Evolutionary conservation across 352 stramenopile species (phyloP), one percentile per base, ranked within the genome.

Genomic region (Thraustochytrium sp.): DNA sequence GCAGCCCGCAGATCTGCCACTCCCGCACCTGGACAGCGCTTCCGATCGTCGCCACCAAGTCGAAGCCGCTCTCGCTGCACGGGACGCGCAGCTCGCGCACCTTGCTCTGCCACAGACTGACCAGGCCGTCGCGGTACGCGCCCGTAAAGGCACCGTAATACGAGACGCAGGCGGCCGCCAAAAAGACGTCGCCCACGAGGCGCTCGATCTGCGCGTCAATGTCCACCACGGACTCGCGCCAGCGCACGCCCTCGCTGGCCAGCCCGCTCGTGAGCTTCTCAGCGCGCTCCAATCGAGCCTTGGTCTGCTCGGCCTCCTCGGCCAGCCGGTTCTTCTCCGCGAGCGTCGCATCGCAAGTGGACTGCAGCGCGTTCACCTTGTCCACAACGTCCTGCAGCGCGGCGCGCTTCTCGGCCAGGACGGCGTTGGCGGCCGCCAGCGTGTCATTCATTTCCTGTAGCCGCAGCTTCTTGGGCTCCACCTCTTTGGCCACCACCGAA

Each of bases 101-200:
- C 23, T 8, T 23, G 0, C 63, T 1, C 42, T 80, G 68, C 68
- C 68, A 80, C 13, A 63, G 9, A 49, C 29, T 37, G 3, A 89
- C 77, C n/a, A 87, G 77, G n/a, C 77, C 56, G n/a, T 89, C 86
- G 0, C 93, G 89, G 82, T 96, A 97, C 0, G 87, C 88, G 8
- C 93, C 93, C 0, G 94, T 97, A 84, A 98, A 98, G 0, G 93
- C 92, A 0, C 94, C 94, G 59, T 97, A 98, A 87, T 98, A 98
- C 26, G 91, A 95, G 51, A 97, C 94, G 49, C 91, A 96, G 0
- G 93, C 94, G 21, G 93, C 94, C 5, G 93, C 91, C 9, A 98
- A 85, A 84, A 98, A 97, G 0, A 92, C 95, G 82, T 98, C 94
- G 2, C 94, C 94, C 42, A 97, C 96, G 2, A 86, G 93, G 64